Percentiles rank a stretch among this genome's conserved stretches.
phyloP scores from a whole-genome alignment of 345 rosid genomes.

The Passiflora organensis region DNA sequence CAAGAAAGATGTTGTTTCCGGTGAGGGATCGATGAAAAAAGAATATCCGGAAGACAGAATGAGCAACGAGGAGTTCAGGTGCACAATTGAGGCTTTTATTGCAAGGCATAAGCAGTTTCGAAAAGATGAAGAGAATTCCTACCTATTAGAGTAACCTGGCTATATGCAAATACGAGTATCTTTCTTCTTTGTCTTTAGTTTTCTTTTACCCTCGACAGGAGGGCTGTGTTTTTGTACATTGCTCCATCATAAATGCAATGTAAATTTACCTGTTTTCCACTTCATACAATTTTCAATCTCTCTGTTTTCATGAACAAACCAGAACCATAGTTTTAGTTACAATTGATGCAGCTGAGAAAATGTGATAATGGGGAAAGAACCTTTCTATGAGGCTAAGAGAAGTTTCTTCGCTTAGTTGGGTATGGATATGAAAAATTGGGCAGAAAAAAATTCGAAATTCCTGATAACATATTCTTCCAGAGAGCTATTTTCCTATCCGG shows the following conservation, averaged over 20 bases:
- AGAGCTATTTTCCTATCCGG: neutral
- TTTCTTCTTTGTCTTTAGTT: neutral
- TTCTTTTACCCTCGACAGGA: too few species aligned
- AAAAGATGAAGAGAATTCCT: constrained; percentile 51
- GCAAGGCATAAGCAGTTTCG: constrained; percentile 70
- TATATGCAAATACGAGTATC: neutral
- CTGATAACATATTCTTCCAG: neutral
- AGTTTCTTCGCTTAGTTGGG: neutral
- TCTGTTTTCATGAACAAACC: neutral
- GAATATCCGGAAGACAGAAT: constrained; percentile 45
- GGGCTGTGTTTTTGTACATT: constrained; percentile 21
- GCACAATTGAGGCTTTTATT: constrained; percentile 64
- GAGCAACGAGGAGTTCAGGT: constrained; percentile 74
- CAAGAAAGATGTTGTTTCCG: constrained; percentile 25
- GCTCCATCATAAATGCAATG: constrained; percentile 15
- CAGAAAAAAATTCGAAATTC: constrained; percentile 11
- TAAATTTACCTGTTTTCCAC: constrained; percentile 1
- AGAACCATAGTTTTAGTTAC: too few species aligned
- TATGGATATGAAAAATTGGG: neutral
- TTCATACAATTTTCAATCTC: neutral
- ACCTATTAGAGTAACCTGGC: constrained; percentile 2
- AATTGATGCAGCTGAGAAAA: too few species aligned
- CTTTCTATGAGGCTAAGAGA: neutral
- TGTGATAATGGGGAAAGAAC: too few species aligned
- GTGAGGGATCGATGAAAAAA: constrained; percentile 22